Evolutionary conservation across 2,329 filamentous ascomycete genomes (phyloP).

Genomic region (Colletotrichum noveboracense): DNA sequence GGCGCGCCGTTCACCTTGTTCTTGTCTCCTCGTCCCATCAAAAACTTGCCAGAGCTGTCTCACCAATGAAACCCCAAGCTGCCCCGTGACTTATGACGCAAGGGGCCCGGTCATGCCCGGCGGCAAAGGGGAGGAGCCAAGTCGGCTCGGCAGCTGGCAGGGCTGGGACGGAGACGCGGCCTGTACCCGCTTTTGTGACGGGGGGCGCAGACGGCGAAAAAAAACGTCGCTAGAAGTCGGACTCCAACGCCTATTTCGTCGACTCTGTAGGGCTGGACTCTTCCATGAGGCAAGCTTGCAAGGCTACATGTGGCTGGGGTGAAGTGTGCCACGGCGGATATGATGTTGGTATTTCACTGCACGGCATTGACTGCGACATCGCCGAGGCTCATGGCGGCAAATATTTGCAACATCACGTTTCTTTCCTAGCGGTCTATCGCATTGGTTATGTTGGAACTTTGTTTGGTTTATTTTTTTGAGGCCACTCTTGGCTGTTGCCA

Average conservation of each 20-base stretch:
- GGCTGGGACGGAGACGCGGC: slow-evolving; percentile 17
- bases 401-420: background rate
- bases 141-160: slow-evolving; percentile 14
- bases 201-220: slow-evolving; percentile 4
- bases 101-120: slow-evolving; percentile 9
- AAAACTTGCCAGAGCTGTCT: slow-evolving; percentile 4
- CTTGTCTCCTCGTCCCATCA: background rate
- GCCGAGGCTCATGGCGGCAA: background rate
- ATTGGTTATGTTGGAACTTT: background rate
- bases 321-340: slow-evolving; percentile 6
- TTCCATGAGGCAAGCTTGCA: background rate
- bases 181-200: slow-evolving; percentile 13
- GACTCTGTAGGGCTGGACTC: slow-evolving; percentile 4
- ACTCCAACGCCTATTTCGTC: background rate
- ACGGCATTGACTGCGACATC: background rate
- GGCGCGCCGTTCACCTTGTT: background rate
- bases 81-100: slow-evolving; percentile 11
- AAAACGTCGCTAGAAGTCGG: background rate
- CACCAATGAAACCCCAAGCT: slow-evolving; percentile 2
- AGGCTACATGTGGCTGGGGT: slow-evolving; percentile 14
- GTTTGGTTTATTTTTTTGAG: background rate
- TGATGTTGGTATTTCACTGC: background rate
- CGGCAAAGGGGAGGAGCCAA: slow-evolving; percentile 13
- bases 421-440: background rate
- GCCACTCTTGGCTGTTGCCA: background rate